Evolutionary conservation across 2,329 filamentous ascomycete genomes (phyloP).

Genomic region (Fusarium denticulatum): DNA sequence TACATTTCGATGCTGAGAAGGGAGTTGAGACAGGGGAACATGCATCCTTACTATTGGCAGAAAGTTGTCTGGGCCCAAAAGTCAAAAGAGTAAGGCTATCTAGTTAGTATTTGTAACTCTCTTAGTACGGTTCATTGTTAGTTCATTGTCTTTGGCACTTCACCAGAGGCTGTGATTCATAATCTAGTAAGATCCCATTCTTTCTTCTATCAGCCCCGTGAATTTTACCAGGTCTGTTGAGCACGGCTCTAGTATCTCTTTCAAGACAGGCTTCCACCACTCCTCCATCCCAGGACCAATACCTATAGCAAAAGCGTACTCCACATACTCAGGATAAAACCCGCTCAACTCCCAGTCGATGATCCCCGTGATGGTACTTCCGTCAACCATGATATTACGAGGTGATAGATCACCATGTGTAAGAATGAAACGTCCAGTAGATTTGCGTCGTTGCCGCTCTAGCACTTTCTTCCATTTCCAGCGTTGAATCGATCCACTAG

Average conservation of each 20-base stretch:
- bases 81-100: neutral
- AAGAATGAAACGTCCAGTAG: neutral
- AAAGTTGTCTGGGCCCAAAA: slow-evolving; percentile 31
- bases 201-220: neutral
- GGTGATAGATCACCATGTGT: slow-evolving; percentile 3
- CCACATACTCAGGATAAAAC: slow-evolving; percentile 3
- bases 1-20: slow-evolving; percentile 34
- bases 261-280: neutral
- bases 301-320: neutral
- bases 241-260: neutral
- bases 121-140: no score
- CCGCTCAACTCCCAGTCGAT: slow-evolving; percentile 7
- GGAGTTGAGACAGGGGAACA: slow-evolving; percentile 27
- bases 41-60: slow-evolving; percentile 29
- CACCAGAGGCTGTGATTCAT: no score
- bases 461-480: neutral
- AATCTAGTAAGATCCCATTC: neutral
- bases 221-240: neutral
- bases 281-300: neutral
- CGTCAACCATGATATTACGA: neutral
- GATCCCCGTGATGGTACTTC: neutral
- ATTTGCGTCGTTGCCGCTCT: neutral
- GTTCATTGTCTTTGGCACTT: no score
- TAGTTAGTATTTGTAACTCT: no score
- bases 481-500: neutral